These are phyloP conservation scores for Sporormia fimetaria DNA, from an alignment of 495 filamentous ascomycete genomes.

Conservation along the genomic window DNA sequence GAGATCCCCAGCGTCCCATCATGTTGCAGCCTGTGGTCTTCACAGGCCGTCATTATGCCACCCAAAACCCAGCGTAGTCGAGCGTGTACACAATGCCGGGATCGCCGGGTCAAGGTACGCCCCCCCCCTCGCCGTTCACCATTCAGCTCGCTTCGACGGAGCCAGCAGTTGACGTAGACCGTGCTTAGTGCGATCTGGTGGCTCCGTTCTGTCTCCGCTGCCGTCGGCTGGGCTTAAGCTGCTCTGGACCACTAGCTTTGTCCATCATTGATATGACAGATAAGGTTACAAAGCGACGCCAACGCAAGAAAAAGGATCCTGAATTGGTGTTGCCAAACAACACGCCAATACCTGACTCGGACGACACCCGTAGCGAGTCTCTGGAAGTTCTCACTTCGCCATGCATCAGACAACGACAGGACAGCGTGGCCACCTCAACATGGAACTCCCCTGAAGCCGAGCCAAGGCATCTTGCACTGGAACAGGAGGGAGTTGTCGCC, in stretches of 20 bases:
- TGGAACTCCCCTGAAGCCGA: neutral
- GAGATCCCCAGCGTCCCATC: too few relatives aligned
- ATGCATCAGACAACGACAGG: too few relatives aligned
- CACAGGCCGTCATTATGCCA: too few relatives aligned
- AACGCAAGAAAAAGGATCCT: slow-evolving; percentile 13
- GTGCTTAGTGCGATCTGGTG: slow-evolving; percentile 18
- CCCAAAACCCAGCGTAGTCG: slow-evolving; percentile 19
- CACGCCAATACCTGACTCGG: neutral
- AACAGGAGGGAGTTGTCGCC: neutral
- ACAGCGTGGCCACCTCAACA: neutral
- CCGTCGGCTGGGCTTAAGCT: slow-evolving; percentile 10
- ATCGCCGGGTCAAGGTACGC: slow-evolving; percentile 19
- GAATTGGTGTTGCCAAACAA: neutral
- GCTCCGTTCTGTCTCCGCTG: slow-evolving; percentile 14
- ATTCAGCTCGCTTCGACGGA: neutral
- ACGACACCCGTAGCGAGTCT: neutral
- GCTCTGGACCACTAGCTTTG: slow-evolving; percentile 15
- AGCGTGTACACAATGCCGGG: slow-evolving; percentile 18
- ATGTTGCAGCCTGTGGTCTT: too few relatives aligned
- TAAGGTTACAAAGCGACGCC: slow-evolving; percentile 13
- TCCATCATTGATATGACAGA: slow-evolving; percentile 24
- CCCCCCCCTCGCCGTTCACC: neutral
- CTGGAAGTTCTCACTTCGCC: neutral
- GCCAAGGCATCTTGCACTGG: neutral
- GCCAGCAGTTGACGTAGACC: neutral